A percentile compares a stretch with the other conserved stretches of the same genome.
Evolutionary conservation across 441 rosid species (phyloP).

Genomic region (Corymbia citriodora): DNA sequence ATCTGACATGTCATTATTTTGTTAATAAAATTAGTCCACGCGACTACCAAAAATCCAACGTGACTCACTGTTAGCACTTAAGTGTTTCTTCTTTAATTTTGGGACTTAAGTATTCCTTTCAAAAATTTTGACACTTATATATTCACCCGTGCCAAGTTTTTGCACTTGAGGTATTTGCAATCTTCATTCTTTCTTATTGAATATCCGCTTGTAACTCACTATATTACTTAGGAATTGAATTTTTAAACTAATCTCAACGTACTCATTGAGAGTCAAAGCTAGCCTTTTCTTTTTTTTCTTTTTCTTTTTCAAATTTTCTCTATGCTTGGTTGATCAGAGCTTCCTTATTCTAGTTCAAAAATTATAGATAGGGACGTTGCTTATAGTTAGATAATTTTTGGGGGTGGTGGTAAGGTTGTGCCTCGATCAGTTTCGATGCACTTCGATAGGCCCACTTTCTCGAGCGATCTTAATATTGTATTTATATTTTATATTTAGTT

Average conservation of each 20-base stretch:
- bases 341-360: neutral
- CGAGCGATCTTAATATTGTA: neutral
- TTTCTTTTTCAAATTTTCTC: neutral
- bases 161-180: too few relatives aligned
- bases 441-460: neutral
- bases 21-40: too few relatives aligned
- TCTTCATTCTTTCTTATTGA: neutral
- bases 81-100: too few relatives aligned
- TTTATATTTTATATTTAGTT: neutral
- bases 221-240: neutral
- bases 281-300: neutral
- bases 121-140: too few relatives aligned
- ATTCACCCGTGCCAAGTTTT: too few relatives aligned
- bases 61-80: too few relatives aligned
- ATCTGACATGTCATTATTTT: too few relatives aligned
- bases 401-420: too few relatives aligned
- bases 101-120: too few relatives aligned
- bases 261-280: neutral
- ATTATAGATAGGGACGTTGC: neutral
- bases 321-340: neutral
- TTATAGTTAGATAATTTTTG: neutral
- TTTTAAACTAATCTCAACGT: neutral
- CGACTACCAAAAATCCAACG: too few relatives aligned
- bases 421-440: neutral
- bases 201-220: neutral